phyloP scores from a whole-genome alignment of 1,284 basidiomycete genomes.

The Cryptococcus neoformans region DNA sequence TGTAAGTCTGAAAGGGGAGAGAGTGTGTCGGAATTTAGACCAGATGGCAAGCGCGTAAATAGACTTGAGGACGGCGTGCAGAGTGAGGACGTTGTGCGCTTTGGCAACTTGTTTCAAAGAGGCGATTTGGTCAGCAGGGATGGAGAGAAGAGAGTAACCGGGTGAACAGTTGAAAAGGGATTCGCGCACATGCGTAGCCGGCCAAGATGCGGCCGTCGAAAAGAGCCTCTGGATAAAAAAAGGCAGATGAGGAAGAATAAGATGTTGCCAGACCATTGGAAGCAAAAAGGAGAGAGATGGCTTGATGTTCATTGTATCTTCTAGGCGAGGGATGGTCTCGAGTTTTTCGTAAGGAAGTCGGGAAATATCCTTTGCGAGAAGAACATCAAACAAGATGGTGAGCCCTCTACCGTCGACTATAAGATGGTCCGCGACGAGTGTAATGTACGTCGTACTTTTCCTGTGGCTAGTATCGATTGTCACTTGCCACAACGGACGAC shows the following conservation, averaged over 20 bases:
- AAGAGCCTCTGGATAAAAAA: slow-evolving; percentile 25
- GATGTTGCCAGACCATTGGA: slow-evolving; percentile 26
- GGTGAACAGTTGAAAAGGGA: slow-evolving; percentile 8
- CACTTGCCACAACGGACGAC: slow-evolving; percentile 16
- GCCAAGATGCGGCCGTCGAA: slow-evolving; percentile 23
- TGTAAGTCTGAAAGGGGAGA: slow-evolving; percentile 7
- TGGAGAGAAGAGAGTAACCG: slow-evolving; percentile 13
- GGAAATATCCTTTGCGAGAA: slow-evolving; percentile 17
- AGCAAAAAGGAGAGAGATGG: slow-evolving; percentile 15
- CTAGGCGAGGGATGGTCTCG: slow-evolving; percentile 9
- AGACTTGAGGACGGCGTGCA: slow-evolving; percentile 35
- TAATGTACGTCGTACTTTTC: slow-evolving; percentile 5
- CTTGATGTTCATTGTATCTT: slow-evolving; percentile 25
- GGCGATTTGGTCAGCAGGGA: slow-evolving; percentile 12
- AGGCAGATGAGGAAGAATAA: slow-evolving; percentile 35
- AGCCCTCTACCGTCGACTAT: slow-evolving; percentile 22
- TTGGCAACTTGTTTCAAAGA: slow-evolving; percentile 21
- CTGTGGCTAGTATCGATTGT: background rate
- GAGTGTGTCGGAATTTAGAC: slow-evolving; percentile 10
- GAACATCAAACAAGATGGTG: slow-evolving; percentile 10
- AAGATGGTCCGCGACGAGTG: slow-evolving; percentile 7
- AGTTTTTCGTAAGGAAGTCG: slow-evolving; percentile 17
- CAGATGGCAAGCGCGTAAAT: slow-evolving; percentile 30
- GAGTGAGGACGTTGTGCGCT: slow-evolving; percentile 23
- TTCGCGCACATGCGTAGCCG: slow-evolving; percentile 7